A percentile compares a stretch with the other conserved stretches of the same genome.
These are phyloP conservation scores for Ogataea minuta DNA, from an alignment of 805 yeast genomes.

Conservation along the genomic window DNA sequence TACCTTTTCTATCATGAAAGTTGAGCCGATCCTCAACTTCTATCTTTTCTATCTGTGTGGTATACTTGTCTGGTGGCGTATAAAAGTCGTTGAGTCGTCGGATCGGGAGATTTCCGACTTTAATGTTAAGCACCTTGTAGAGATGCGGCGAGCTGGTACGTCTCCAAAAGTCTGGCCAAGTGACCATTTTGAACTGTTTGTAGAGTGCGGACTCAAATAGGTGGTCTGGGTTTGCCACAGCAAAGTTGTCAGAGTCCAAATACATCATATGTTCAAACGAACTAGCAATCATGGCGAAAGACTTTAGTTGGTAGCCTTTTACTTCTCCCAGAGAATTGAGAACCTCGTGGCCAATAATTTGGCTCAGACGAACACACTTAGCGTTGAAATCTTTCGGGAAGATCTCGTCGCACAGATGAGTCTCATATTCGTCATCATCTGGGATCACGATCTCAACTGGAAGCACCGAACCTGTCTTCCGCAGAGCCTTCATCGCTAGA, in stretches of 20 bases:
- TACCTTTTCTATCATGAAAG: constrained; percentile 59
- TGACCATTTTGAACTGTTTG: constrained; percentile 48
- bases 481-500: constrained; percentile 39
- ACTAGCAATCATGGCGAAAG: constrained; percentile 44
- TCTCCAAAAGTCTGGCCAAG: constrained; percentile 80
- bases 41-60: constrained; percentile 8
- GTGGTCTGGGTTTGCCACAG: constrained; percentile 41
- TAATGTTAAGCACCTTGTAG: constrained; percentile 38
- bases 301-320: constrained; percentile 40
- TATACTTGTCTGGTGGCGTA: constrained; percentile 20
- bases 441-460: constrained; percentile 48
- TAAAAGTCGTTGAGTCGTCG: constrained; percentile 24
- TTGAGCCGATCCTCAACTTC: constrained; percentile 33
- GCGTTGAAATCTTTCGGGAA: constrained; percentile 41
- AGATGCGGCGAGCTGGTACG: constrained; percentile 62
- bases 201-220: constrained; percentile 42
- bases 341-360: constrained; percentile 32
- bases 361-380: constrained; percentile 40
- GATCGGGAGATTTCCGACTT: constrained; percentile 31
- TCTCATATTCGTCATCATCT: constrained; percentile 38
- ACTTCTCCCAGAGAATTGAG: constrained; percentile 22
- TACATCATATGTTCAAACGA: constrained; percentile 44
- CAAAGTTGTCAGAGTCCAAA: constrained; percentile 48
- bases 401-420: constrained; percentile 34
- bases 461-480: constrained; percentile 42